Conservation (phyloP, 2,329 filamentous ascomycete genomes). For the Aspergillus pseudoglaucus region DNA sequence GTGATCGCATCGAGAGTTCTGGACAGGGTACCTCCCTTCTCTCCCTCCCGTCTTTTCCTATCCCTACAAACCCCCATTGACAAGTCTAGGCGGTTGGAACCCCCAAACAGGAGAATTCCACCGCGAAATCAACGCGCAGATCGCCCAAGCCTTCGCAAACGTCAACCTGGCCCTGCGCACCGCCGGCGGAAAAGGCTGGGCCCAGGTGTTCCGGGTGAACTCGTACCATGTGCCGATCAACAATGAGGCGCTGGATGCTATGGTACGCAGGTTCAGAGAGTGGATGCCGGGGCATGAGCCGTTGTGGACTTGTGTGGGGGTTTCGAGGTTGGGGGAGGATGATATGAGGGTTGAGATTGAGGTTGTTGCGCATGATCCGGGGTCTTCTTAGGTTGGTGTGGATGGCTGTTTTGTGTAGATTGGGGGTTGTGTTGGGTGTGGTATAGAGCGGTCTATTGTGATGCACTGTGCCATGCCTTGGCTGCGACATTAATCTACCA, state of each 20-base stretch:
- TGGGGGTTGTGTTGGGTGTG: no score
- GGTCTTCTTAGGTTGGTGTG: neutral
- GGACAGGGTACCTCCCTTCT: conserved; percentile 1
- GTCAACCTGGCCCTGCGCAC: conserved; percentile 47
- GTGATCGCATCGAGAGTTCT: conserved; percentile 40
- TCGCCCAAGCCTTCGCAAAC: conserved; percentile 52
- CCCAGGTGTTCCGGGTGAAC: conserved; percentile 46
- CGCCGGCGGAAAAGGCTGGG: conserved; percentile 46
- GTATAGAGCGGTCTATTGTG: no score
- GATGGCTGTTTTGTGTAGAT: no score
- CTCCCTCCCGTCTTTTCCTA: neutral
- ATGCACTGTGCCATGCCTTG: no score
- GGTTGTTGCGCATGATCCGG: conserved; percentile 42
- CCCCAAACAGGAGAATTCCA: conserved; percentile 16
- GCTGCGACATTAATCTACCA: no score
- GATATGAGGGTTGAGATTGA: conserved; percentile 57
- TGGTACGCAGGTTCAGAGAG: conserved; percentile 44
- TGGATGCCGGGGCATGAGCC: conserved; percentile 50
- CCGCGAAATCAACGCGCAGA: conserved; percentile 39
- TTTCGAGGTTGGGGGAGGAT: conserved; percentile 41
- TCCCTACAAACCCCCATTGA: neutral
- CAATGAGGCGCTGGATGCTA: conserved; percentile 31
- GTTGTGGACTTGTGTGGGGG: conserved; percentile 50
- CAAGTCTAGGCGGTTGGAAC: conserved; percentile 29
- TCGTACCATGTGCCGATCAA: conserved; percentile 42